Base-by-base conservation (phyloP, 768 basidiomycete species). In the Lentinula raphanica region DNA sequence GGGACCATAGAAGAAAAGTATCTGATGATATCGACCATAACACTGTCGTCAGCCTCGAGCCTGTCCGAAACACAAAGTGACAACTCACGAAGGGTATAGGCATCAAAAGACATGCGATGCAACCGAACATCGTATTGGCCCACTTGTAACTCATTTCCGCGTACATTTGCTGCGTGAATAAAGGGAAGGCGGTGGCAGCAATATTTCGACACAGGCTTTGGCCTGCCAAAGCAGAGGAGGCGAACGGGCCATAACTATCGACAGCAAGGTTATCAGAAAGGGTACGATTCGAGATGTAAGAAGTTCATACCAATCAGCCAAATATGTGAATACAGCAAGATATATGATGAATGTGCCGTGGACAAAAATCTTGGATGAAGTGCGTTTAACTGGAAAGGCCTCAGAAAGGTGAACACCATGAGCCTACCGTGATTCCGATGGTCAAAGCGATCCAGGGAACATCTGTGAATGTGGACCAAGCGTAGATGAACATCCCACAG, bases 401-500 rank as follows among this genome's bases (percentile, higher is more conserved):
- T n/a, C n/a, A 23, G 6, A 48, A 48, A 9, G 3, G 13, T 29
- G 13, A 25, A 29, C n/a, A 29, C 23, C 72, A 7, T 65, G n/a
- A n/a, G n/a, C n/a, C n/a, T n/a, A 74, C 74, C 7, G 65, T 67
- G 15, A 87, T 76, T 2, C 81, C 87, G 28, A 88, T 77, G 21
- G 75, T 75, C 23, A 80, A 75, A 0, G 71, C 82, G 38, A 86
- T 80, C 88, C 89, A 91, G 56, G 76, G 79, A 2, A 89, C 74
- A 13, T 61, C 63, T 0, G 77, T 57, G 59, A 74, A 81, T 12
- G 83, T 80, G 3, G 85, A 83, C 83, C 87, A 90, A 0, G 85
- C 87, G 62, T 85, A 92, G 28, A 90, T 82, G 69, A 89, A 80
- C 79, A 87, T 84, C n/a, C 79, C 81, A 0, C 68, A 60, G 0